Evolutionary conservation across 805 yeast species (phyloP), one percentile per base, ranked within the genome.

Genomic region (Sugiyamaella qingdaonensis): DNA sequence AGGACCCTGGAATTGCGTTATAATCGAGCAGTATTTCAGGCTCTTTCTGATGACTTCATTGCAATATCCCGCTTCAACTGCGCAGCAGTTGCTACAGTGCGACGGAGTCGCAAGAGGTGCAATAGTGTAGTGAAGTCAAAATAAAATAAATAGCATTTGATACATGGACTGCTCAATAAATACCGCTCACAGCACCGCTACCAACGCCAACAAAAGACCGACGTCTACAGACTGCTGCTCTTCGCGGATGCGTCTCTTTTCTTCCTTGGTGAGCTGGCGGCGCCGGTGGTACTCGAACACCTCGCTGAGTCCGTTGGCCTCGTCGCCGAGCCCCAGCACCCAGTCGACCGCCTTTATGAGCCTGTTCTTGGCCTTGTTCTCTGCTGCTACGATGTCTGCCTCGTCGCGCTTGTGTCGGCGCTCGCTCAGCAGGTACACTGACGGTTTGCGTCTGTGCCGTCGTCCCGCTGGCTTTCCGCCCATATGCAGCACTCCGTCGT

Each of bases 301-400:
- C 24, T 52, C 56, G 31, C 54, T 33, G 16, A 57, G 35, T 2
- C 36, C 46, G 2, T 32, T 35, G 29, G 34, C 9, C 14, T 44
- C 46, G 14, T 59, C 61, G 11, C 52, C 56, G 11, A 60, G 46
- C 9, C 64, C 64, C 10, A 61, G 54, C 11, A 56, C 31, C 63
- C 64, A 59, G 48, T 61, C 64, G 3, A 57, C 54, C 7, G 53
- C 49, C 14, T 39, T 36, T 9, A 57, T 48, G 31, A 58, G 31
- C 47, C 49, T 42, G 46, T 45, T 56, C 35, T 36, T 32, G 31
- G 41, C 41, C 19, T 16, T 46, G 34, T 35, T 19, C n/a, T 50
- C 56, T 9, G 51, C 54, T n/a, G 14, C 51, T 10, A 33, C 49
- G 4, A 51, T 45, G 14, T 50, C 53, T 10, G 18, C 46, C 24